Base-by-base conservation (phyloP, 2,329 filamentous ascomycete species). In the Trichophyton equinum region DNA sequence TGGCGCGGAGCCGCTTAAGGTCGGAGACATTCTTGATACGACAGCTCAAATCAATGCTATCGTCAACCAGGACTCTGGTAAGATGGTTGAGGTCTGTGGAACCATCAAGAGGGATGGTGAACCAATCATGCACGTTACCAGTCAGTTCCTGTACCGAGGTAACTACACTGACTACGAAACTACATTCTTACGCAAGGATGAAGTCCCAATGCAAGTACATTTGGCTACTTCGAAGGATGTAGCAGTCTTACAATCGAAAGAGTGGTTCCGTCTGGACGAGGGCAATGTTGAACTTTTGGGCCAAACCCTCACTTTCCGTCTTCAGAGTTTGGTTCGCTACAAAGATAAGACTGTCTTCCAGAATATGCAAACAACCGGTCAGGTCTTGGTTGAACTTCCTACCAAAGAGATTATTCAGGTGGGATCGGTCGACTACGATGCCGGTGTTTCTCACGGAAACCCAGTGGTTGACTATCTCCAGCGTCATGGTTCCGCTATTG, bases 41-140 rank as follows among this genome's bases (percentile, higher is more conserved):
- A 95, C 89, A 60, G 94, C 94, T 49, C 91, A 95, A 73, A 89
- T 99, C 78, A 97, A 99, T 69, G 91, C 94, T 15, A 91, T 99
- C 69, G 87, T 99, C 79, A 99, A 97, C 78, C 91, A 99, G 74
- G 91, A 96, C 13, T 91, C 94, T 63, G 94, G 94, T 56, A 99
- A 99, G 81, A 96, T 99, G 91, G 95, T 99, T 18, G 95, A 99
- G 76, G 92, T 99, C n/a, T 96, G 91, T 70, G 94, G 94, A 64
- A 99, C 94, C 4, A 96, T 99, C 69, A 87, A 83, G 60, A 87
- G 94, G 49, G 85, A 91, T 60, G 87, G 87, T 27, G 76, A 88
- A 73, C 81, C 91, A 4, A 90, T 99, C 64, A 99, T 99, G 94
- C 91, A 99, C 72, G 94, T 99, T 30, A 97, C 91, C 11, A 96